These are phyloP conservation scores for Mrakia frigida DNA, from an alignment of 768 basidiomycete species.

Conservation along the genomic window DNA sequence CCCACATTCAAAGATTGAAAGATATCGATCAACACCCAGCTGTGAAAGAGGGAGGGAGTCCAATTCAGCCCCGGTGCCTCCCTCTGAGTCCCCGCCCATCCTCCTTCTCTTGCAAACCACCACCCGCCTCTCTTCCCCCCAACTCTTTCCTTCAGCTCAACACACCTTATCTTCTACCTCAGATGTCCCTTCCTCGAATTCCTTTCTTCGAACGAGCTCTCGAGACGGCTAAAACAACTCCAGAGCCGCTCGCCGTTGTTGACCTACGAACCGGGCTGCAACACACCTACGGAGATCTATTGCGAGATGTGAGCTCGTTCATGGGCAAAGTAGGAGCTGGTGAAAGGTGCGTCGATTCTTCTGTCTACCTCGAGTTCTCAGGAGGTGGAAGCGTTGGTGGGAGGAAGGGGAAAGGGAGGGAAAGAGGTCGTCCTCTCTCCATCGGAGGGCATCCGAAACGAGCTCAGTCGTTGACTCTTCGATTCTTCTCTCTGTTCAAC, in stretches of 20 bases:
- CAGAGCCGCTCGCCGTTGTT: slow-evolving; percentile 20
- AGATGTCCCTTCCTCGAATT: slow-evolving; percentile 19
- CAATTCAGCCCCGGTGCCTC: background rate
- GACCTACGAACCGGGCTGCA: slow-evolving; percentile 15
- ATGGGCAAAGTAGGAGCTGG: background rate
- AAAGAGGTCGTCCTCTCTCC: background rate
- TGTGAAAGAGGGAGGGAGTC: background rate
- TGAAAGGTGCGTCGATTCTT: background rate
- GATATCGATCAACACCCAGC: background rate
- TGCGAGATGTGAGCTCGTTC: slow-evolving; percentile 26
- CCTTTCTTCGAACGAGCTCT: slow-evolving; percentile 28
- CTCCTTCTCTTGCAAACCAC: background rate
- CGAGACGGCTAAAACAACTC: background rate
- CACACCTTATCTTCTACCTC: background rate
- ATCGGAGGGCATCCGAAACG: background rate
- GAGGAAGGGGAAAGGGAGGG: background rate
- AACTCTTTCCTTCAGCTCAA: background rate
- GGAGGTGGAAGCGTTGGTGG: background rate
- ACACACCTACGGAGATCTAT: slow-evolving; percentile 22
- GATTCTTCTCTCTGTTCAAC: background rate
- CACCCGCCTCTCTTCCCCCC: background rate
- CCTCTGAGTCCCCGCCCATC: background rate
- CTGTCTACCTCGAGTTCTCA: background rate
- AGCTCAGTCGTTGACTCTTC: background rate
- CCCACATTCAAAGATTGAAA: background rate